A percentile compares a stretch with the other conserved stretches of the same genome.
Evolutionary conservation across 2,329 filamentous ascomycete species (phyloP).

Genomic region (Zasmidium cellare): DNA sequence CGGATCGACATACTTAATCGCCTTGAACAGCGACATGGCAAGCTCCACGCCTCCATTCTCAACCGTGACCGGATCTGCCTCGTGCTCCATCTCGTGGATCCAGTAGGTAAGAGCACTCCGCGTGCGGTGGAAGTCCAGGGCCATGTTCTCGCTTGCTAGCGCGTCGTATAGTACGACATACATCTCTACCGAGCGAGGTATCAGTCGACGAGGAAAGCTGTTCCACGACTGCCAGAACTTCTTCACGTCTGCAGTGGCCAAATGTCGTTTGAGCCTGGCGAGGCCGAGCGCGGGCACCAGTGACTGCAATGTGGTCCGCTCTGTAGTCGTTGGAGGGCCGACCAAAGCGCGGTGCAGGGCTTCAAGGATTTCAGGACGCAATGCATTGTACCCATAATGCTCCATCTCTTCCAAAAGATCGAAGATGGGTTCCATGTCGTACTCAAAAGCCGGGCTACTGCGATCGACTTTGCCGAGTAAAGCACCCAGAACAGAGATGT

Average conservation of each 20-base stretch:
- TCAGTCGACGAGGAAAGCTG: constrained; percentile 1
- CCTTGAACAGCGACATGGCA: constrained; percentile 9
- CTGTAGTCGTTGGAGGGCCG: background rate
- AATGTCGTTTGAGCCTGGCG: background rate
- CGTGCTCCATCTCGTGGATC: constrained; percentile 5
- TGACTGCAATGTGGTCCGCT: background rate
- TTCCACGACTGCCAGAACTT: constrained; percentile 7
- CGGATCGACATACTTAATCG: constrained; percentile 5
- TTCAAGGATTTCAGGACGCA: constrained; percentile 2
- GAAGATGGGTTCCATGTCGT: background rate
- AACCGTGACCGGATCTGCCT: background rate
- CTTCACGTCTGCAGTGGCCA: background rate
- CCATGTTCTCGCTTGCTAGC: background rate
- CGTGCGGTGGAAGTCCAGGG: background rate
- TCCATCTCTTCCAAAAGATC: constrained; percentile 10
- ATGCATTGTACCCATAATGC: constrained; percentile 1
- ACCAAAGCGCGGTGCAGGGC: background rate
- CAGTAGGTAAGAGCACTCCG: background rate
- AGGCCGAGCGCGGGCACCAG: constrained; percentile 1
- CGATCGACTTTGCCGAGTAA: background rate
- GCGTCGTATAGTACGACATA: constrained; percentile 2
- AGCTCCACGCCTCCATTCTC: constrained; percentile 4
- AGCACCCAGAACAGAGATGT: background rate
- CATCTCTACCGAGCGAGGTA: background rate
- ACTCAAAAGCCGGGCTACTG: background rate